These are phyloP conservation scores for Septoria petroselini DNA, from an alignment of 2,329 filamentous ascomycete species.

Conservation along the genomic window DNA sequence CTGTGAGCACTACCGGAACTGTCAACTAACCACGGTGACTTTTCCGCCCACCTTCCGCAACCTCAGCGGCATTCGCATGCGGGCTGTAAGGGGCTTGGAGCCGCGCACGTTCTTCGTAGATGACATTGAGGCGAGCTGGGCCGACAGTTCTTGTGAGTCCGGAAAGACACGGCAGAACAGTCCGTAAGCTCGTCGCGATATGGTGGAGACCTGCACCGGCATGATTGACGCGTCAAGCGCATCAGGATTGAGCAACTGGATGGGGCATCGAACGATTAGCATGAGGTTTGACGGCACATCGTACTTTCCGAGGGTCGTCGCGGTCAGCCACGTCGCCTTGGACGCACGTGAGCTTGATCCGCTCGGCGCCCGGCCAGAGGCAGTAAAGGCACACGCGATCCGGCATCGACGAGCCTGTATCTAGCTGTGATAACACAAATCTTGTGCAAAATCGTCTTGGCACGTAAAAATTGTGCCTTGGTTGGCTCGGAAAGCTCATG, in stretches of 20 bases:
- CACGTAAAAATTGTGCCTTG: too few relatives aligned
- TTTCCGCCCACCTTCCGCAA: slow-evolving; percentile 44
- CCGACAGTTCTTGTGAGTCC: slow-evolving; percentile 50
- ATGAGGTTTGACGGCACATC: too few relatives aligned
- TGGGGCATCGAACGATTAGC: too few relatives aligned
- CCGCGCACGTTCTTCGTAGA: slow-evolving; percentile 49
- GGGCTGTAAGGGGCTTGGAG: slow-evolving; percentile 42
- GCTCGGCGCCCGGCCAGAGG: neutral
- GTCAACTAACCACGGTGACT: slow-evolving; percentile 43
- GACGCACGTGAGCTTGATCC: neutral
- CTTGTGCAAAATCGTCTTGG: neutral
- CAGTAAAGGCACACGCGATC: slow-evolving; percentile 1
- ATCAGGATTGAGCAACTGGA: neutral
- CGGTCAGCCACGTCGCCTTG: neutral
- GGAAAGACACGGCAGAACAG: slow-evolving; percentile 58
- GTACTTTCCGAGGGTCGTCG: neutral
- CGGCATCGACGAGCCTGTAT: slow-evolving; percentile 6
- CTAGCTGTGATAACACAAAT: slow-evolving; percentile 17
- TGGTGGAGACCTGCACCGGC: too few relatives aligned
- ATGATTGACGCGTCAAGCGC: neutral
- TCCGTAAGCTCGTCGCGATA: neutral
- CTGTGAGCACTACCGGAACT: slow-evolving; percentile 43
- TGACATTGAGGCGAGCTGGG: slow-evolving; percentile 49
- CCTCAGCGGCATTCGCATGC: slow-evolving; percentile 50
- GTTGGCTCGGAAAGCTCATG: too few relatives aligned